Percentiles rank a stretch among this genome's conserved stretches.
Evolutionary conservation across 805 yeast species (phyloP).

Genomic region (Starmerella potacharoeniae): DNA sequence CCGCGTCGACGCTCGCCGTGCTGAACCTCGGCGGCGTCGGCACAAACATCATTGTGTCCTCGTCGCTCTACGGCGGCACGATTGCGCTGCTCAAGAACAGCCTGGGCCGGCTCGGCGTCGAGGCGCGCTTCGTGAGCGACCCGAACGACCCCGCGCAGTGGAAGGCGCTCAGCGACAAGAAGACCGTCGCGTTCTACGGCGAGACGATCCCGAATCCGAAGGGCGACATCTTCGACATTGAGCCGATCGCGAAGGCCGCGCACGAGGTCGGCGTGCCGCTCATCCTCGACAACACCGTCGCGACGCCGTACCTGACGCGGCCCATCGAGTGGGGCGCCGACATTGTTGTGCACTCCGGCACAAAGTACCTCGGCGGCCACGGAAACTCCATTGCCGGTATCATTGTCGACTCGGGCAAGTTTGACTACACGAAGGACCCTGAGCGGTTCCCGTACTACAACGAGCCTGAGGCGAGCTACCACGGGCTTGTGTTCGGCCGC

Average conservation of each 20-base stretch:
- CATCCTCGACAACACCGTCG: conserved; percentile 77
- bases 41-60: conserved; percentile 78
- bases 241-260: conserved; percentile 53
- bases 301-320: conserved; percentile 80
- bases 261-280: conserved; percentile 66
- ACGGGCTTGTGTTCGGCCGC: conserved; percentile 73
- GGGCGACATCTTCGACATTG: conserved; percentile 55
- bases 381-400: conserved; percentile 81
- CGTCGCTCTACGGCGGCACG: conserved; percentile 90
- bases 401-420: conserved; percentile 79
- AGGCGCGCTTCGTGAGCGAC: conserved; percentile 73
- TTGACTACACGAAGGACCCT: conserved; percentile 80
- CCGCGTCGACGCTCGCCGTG: conserved; percentile 80
- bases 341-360: conserved; percentile 83
- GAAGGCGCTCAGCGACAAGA: conserved; percentile 62
- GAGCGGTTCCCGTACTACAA: conserved; percentile 86
- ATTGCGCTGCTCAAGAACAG: conserved; percentile 90
- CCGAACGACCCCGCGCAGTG: conserved; percentile 56
- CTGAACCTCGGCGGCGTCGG: conserved; percentile 39
- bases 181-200: conserved; percentile 79
- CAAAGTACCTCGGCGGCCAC: conserved; percentile 93
- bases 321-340: conserved; percentile 81
- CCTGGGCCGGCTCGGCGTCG: conserved; percentile 79
- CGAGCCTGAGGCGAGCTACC: conserved; percentile 86
- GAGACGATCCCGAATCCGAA: conserved; percentile 76